phyloP scores from a whole-genome alignment of 768 basidiomycete genomes.

The Strobilomyces echinocephalus region DNA sequence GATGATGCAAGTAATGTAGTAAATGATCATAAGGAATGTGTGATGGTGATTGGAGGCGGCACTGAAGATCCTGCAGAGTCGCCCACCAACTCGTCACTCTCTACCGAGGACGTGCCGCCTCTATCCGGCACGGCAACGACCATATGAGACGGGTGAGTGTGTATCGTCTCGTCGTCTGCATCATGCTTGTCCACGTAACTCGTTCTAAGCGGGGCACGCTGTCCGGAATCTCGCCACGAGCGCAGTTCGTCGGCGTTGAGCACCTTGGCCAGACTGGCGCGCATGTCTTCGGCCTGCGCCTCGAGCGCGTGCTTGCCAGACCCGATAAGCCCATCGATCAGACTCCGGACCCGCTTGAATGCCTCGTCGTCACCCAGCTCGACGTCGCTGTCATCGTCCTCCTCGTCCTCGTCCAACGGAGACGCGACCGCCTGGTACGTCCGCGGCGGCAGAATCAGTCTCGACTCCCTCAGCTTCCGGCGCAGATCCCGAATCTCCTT shows the following conservation, averaged over 20 bases:
- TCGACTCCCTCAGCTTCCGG: constrained; percentile 76
- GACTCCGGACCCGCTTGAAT: constrained; percentile 58
- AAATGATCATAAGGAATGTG: constrained; percentile 32
- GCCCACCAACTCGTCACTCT: constrained; percentile 28
- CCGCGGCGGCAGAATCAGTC: constrained; percentile 69
- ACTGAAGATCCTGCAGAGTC: constrained; percentile 10
- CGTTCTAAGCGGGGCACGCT: constrained; percentile 10
- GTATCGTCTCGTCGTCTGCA: constrained; percentile 31
- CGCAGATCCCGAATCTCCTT: constrained; percentile 83
- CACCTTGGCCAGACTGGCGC: constrained; percentile 53
- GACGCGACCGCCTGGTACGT: constrained; percentile 55
- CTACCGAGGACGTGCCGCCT: constrained; percentile 12
- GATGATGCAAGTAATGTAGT: constrained; percentile 6
- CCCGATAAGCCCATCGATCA: constrained; percentile 60
- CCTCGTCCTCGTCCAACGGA: constrained; percentile 39
- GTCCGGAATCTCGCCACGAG: constrained; percentile 46
- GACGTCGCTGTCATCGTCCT: constrained; percentile 40
- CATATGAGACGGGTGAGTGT: constrained; percentile 11
- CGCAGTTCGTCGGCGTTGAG: constrained; percentile 69
- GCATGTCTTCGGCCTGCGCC: constrained; percentile 49
- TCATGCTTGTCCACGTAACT: constrained; percentile 17
- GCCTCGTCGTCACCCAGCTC: constrained; percentile 46
- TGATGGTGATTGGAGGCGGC: constrained; percentile 43
- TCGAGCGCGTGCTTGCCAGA: constrained; percentile 61
- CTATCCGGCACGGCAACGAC: constrained; percentile 19